phyloP scores from a whole-genome alignment of 129 eudicot genomes.

The Calendula officinalis region DNA sequence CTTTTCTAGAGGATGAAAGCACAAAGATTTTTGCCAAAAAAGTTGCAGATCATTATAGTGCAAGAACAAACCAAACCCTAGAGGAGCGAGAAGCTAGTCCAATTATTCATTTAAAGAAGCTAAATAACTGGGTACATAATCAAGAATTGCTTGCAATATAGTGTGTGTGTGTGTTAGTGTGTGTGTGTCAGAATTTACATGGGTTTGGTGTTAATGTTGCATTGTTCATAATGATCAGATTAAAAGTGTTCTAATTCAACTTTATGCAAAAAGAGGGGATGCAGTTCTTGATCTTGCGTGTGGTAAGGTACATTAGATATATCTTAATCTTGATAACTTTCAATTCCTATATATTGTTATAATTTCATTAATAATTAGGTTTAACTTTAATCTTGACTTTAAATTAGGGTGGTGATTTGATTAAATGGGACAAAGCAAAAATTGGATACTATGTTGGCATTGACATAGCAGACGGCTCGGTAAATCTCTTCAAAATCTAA shows the following conservation, averaged over 20 bases:
- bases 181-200: too few relatives aligned
- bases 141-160: neutral
- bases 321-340: constrained; percentile 16
- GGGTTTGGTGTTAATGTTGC: constrained; percentile 4
- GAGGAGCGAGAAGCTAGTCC: constrained; percentile 99
- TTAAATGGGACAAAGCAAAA: constrained; percentile 98
- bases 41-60: constrained; percentile 99
- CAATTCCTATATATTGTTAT: neutral
- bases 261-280: constrained; percentile 83
- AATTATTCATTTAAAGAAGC: constrained; percentile 94
- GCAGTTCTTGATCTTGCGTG: constrained; percentile 99
- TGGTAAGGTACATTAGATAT: constrained; percentile 66
- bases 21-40: constrained; percentile 68
- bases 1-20: constrained; percentile 73
- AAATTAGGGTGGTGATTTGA: constrained; percentile 90
- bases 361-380: constrained; percentile 1
- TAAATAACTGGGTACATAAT: constrained; percentile 80
- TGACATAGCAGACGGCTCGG: constrained; percentile 97
- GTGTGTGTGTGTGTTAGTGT: neutral
- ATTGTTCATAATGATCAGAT: constrained; percentile 46
- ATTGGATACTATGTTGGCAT: constrained; percentile 95
- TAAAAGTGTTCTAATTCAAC: constrained; percentile 90
- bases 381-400: constrained; percentile 17
- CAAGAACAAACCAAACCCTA: constrained; percentile 87
- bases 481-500: constrained; percentile 29